phyloP scores from a whole-genome alignment of 768 basidiomycete species.

The Dioszegia aurantiaca region DNA sequence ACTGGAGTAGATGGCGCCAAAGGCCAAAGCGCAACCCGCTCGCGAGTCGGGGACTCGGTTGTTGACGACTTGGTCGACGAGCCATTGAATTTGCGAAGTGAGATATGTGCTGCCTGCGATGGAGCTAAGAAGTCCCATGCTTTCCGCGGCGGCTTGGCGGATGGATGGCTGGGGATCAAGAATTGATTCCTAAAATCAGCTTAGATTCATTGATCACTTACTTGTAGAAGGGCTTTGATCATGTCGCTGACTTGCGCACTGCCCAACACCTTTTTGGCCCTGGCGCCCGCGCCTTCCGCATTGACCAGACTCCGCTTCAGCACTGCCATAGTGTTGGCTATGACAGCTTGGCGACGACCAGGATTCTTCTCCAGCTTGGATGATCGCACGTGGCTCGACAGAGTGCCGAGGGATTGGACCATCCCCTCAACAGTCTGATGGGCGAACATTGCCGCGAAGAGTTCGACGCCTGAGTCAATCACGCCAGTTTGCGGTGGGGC shows the following conservation, averaged over 20 bases:
- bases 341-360: conserved; percentile 78
- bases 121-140: conserved; percentile 79
- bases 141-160: conserved; percentile 76
- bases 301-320: conserved; percentile 64
- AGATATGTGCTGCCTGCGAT: conserved; percentile 80
- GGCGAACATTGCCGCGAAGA: conserved; percentile 76
- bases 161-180: conserved; percentile 75
- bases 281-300: conserved; percentile 35
- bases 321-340: conserved; percentile 74
- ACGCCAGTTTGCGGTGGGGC: conserved; percentile 76
- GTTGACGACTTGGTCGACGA: conserved; percentile 89
- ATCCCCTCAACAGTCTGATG: conserved; percentile 64
- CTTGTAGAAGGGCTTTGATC: conserved; percentile 71
- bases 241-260: conserved; percentile 41
- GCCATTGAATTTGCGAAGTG: conserved; percentile 77
- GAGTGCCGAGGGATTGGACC: conserved; percentile 49
- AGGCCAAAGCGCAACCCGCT: conserved; percentile 88
- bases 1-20: conserved; percentile 84
- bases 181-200: conserved; percentile 63
- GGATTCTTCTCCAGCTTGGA: conserved; percentile 80
- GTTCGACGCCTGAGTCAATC: conserved; percentile 81
- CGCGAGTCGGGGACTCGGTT: conserved; percentile 89
- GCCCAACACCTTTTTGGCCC: conserved; percentile 40
- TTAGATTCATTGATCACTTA: conserved; percentile 43
- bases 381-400: conserved; percentile 59